Evolutionary conservation across 805 yeast species (phyloP), one percentile per base, ranked within the genome.

Genomic region (Candida manassasensis): DNA sequence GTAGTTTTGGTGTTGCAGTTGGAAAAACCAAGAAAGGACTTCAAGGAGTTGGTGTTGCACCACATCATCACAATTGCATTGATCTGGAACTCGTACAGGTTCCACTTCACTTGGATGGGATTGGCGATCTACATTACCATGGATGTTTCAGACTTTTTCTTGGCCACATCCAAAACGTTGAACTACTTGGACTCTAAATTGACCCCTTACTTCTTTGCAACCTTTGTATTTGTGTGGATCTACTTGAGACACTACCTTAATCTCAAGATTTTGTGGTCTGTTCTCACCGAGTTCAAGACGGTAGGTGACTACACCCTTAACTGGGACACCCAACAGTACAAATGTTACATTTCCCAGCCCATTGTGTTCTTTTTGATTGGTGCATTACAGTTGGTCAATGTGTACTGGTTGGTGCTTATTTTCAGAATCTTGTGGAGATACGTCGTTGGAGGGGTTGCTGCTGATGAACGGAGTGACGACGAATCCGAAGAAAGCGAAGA

Each of bases 101-200:
- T 93, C 72, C 96, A 93, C 61, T 93, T 88, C 69, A 86, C 96
- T 11, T 86, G 94, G 79, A 90, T 93, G 75, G 99, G 99, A 4
- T 59, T 93, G 22, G 84, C 83, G 12, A 76, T 93, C 35, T 93
- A 86, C 58, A 75, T 93, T 49, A 87, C 97, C 16, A 93, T 93
- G 99, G 99, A 93, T 61, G 73, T 88, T 25, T 84, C 95, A 12
- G 99, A 93, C 66, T 79, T 87, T 59, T 84, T 88, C 62, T 67
- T 93, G 45, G 82, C 96, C 5, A 48, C 69, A 3, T 85, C 97
- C 19, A 93, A 93, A 61, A 77, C 86, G n/a, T 62, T 87, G 41
- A 90, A 86, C 62, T 93, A 93, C 56, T 58, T 94, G 39, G 84
- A 88, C 48, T 79, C 88, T 3, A 49, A 69, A 3, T 39, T 77